These are phyloP conservation scores for Phytopythium mirpurense DNA, from an alignment of 352 stramenopile species.

Conservation along the genomic window DNA sequence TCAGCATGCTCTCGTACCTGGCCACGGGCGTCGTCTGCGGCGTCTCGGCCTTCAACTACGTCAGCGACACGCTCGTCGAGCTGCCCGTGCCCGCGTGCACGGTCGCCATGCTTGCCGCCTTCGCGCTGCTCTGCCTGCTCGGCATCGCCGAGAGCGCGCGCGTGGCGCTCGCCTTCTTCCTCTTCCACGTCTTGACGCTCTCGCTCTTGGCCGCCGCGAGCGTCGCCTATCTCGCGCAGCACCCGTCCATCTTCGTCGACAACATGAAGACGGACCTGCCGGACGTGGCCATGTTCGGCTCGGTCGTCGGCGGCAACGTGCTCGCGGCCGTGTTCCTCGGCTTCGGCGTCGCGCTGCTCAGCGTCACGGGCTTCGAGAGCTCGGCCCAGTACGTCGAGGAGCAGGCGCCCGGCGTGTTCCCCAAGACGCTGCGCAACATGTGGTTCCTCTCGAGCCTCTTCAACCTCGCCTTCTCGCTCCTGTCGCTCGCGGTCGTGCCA, in stretches of 20 bases:
- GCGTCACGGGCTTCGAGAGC: conserved; percentile 83
- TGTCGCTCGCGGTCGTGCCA: conserved; percentile 62
- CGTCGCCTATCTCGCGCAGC: conserved; percentile 41
- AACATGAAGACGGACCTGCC: conserved; percentile 53
- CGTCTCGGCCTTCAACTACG: conserved; percentile 70
- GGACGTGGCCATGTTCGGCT: conserved; percentile 21
- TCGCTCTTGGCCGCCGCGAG: conserved; percentile 39
- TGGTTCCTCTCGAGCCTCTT: conserved; percentile 71
- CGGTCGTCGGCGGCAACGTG: conserved; percentile 16
- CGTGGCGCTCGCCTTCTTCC: conserved; percentile 76
- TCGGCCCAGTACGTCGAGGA: conserved; percentile 84
- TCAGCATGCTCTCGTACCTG: conserved; percentile 84
- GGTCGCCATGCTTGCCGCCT: conserved; percentile 53
- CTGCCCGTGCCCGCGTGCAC: conserved; percentile 38
- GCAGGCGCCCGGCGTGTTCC: conserved; percentile 72
- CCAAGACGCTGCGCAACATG: conserved; percentile 81
- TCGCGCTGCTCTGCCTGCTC: conserved; percentile 65
- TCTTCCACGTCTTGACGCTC: conserved; percentile 59
- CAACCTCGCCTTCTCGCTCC: conserved; percentile 68
- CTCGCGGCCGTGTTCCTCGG: conserved; percentile 49
- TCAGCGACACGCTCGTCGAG: conserved; percentile 50
- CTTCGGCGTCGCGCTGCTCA: conserved; percentile 60
- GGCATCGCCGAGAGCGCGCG: conserved; percentile 74
- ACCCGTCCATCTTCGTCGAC: conserved; percentile 45
- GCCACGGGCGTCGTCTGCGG: conserved; percentile 61